These are phyloP conservation scores for Cairneyella variabilis DNA, from an alignment of 495 filamentous ascomycete species.

Conservation along the genomic window DNA sequence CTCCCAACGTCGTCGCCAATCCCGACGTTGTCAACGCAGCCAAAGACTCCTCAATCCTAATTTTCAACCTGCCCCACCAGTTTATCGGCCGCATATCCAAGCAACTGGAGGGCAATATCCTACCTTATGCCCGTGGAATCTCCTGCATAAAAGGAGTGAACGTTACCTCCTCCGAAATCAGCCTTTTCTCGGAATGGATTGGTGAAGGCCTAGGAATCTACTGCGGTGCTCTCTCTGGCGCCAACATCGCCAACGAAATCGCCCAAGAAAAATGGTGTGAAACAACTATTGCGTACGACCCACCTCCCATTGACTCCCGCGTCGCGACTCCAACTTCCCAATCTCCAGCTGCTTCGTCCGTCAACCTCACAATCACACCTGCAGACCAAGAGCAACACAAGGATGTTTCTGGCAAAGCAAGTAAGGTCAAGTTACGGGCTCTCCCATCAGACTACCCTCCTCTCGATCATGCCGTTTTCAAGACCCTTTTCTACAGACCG, in stretches of 20 bases:
- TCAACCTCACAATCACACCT: conserved; percentile 53
- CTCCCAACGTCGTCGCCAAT: conserved; percentile 82
- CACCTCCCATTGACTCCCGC: conserved; percentile 76
- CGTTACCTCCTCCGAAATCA: conserved; percentile 75
- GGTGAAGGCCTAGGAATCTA: conserved; percentile 88
- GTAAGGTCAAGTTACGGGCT: conserved; percentile 62
- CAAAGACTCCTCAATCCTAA: conserved; percentile 75
- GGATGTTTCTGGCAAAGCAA: conserved; percentile 56
- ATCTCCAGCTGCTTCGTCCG: conserved; percentile 49
- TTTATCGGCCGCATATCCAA: conserved; percentile 88
- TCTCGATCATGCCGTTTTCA: conserved; percentile 72
- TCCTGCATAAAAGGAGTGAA: conserved; percentile 98
- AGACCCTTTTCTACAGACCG: conserved; percentile 86
- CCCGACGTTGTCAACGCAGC: conserved; percentile 81
- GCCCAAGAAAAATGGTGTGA: conserved; percentile 94
- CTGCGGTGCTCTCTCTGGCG: conserved; percentile 91
- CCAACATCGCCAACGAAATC: conserved; percentile 95
- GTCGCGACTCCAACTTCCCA: conserved; percentile 60
- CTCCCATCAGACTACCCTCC: conserved; percentile 77
- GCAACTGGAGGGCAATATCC: conserved; percentile 79
- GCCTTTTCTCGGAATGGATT: conserved; percentile 93
- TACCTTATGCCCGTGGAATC: conserved; percentile 89
- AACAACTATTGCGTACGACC: conserved; percentile 95
- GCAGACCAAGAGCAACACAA: conserved; percentile 47
- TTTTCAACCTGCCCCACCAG: conserved; percentile 98